These are phyloP conservation scores for Boletus bicolor DNA, from an alignment of 768 basidiomycete genomes.

Conservation along the genomic window DNA sequence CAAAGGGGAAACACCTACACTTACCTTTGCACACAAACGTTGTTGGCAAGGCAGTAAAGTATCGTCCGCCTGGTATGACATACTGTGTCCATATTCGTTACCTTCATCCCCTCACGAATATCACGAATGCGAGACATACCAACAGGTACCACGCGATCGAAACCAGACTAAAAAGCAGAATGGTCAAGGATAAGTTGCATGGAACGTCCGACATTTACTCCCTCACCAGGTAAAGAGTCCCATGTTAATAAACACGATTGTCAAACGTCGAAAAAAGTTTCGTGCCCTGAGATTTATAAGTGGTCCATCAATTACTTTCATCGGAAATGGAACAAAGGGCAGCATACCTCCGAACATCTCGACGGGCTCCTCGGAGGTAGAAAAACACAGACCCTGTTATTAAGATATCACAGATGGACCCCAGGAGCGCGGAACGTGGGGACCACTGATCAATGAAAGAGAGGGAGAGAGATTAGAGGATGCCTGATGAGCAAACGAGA, in stretches of 20 bases:
- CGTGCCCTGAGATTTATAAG: background rate
- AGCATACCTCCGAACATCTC: conserved; percentile 3
- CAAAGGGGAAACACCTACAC: background rate
- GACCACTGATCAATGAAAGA: conserved; percentile 7
- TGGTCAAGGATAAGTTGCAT: background rate
- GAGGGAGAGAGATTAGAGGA: background rate
- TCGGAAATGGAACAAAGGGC: too few species aligned
- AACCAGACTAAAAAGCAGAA: background rate
- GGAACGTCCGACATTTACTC: background rate
- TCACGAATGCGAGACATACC: background rate
- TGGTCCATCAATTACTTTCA: too few species aligned
- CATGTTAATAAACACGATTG: conserved; percentile 11
- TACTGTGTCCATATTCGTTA: background rate
- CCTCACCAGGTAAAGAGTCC: conserved; percentile 10
- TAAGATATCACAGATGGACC: conserved; percentile 8
- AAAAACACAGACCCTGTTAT: conserved; percentile 21
- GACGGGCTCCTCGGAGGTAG: conserved; percentile 16
- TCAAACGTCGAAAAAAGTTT: conserved; percentile 9
- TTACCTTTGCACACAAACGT: conserved; percentile 4
- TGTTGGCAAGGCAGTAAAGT: background rate
- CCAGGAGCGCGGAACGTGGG: conserved; percentile 27
- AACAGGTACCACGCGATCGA: conserved; percentile 10
- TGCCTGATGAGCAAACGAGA: too few species aligned
- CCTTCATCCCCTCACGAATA: background rate
- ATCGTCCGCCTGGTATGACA: background rate